Evolutionary conservation across 805 yeast genomes (phyloP), one percentile per base, ranked within the genome.

Genomic region (Kodamaea neixiangensis): DNA sequence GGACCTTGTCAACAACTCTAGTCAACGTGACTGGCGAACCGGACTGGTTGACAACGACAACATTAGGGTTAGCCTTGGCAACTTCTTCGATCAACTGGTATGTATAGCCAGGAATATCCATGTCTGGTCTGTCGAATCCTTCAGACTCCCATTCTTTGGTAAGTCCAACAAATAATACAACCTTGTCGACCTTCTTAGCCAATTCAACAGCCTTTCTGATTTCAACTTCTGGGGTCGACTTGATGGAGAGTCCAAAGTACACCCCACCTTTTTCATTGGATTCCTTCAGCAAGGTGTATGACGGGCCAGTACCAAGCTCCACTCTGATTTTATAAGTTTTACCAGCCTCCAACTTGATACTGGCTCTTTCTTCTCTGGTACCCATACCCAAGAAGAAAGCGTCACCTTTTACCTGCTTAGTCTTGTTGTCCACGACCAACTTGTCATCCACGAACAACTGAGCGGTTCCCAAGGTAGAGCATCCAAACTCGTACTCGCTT

Each of bases 121-220:
- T 69, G 58, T 70, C 56, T 3, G 63, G 60, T 58, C 87, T 68
- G 60, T 83, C 87, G 55, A 69, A 75, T 37, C 87, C 85, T 63
- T 83, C 87, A 20, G 80, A 67, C 62, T 83, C 87, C 77, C 80
- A 81, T 41, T 80, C 85, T 31, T 66, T 65, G 54, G 78, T 74
- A 50, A 80, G 68, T 29, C 87, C 87, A 49, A 78, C 67, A 48
- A 72, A 62, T 38, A 83, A 57, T 15, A 82, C 63, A 18, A 80
- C 85, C 60, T 80, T 80, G 56, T 83, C 86, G 18, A 65, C 81
- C 1, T 58, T 34, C 55, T 72, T 69, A 39, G 88, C 87, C 38
- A 77, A 50, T 7, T 67, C 75, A n/a, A 71, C 79, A 10, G 87
- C 86, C 49, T 61, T 58, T 10, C 50, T 38, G 44, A 67, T 59